Base-by-base conservation (phyloP, 352 stramenopile species). In the Pythium inflatum region DNA sequence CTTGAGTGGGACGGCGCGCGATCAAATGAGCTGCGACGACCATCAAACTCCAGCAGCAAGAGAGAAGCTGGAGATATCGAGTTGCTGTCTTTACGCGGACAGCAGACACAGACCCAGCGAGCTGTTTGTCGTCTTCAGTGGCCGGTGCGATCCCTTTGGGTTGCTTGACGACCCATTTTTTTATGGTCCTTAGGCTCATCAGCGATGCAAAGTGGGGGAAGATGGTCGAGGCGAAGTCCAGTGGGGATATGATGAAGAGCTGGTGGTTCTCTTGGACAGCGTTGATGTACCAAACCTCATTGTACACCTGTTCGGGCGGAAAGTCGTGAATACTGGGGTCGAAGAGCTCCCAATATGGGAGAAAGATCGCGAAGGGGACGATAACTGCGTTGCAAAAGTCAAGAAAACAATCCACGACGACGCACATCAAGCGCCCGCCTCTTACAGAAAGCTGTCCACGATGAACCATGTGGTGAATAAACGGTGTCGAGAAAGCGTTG, bases 301-400 rank as follows among this genome's bases (percentile, higher is more conserved):
- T 28, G 45, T 61, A 68, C 5, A 49, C 18, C 14, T 48, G 14
- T 14, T 62, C 38, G 27, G 13, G 18, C 3, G 49, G 12, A n/a
- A 67, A 58, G 5, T 30, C 51, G n/a, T 59, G n/a, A 11, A 28
- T 45, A 2, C 31, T 28, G n/a, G 34, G 5, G 31, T 73, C 18
- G 12, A 61, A 68, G 0, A 14, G 30, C 22, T 16, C 9, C 34
- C 45, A 57, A 40, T 68, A 68, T 5, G 66, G 66, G 3, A 38
- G 5, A 31, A 73, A 61, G 2, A 73, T 45, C 11, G 20, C 33
- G 2, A 73, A 16, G 14, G 66, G 66, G 8, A 73, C 33, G 20
- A 68, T 22, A 0, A 61, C 43, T 2, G 66, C 34, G 34, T 53
- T 56, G 41, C 43, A 61, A 43, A 73, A 73, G 22, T 73, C 66